These are phyloP conservation scores for Ogataea saltuana DNA, from an alignment of 805 yeast genomes.

Conservation along the genomic window DNA sequence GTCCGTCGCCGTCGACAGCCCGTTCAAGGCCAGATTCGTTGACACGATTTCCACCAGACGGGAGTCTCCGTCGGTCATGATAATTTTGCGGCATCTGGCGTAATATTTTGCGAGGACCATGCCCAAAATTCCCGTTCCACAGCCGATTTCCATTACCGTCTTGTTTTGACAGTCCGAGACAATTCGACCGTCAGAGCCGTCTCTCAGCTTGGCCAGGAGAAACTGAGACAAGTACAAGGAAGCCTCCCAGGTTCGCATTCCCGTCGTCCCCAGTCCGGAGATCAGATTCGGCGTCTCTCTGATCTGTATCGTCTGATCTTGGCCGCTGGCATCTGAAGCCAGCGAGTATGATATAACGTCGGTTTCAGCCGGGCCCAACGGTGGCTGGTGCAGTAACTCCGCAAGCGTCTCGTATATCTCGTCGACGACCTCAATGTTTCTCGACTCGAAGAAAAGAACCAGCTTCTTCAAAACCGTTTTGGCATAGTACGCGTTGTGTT, in stretches of 20 bases:
- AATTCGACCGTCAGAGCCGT: background rate
- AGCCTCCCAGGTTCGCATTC: conserved; percentile 93
- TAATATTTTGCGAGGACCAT: conserved; percentile 41
- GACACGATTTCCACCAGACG: conserved; percentile 49
- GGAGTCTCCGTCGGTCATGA: conserved; percentile 70
- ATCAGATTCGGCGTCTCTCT: conserved; percentile 64
- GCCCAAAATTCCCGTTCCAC: conserved; percentile 87
- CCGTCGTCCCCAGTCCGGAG: conserved; percentile 82
- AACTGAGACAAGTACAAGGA: conserved; percentile 64
- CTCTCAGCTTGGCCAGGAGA: conserved; percentile 31
- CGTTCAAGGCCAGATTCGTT: conserved; percentile 49
- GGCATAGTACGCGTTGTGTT: conserved; percentile 52
- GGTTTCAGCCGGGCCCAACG: conserved; percentile 38
- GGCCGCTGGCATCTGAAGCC: conserved; percentile 9
- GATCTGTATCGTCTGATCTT: conserved; percentile 35
- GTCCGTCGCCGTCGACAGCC: conserved; percentile 16
- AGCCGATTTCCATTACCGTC: conserved; percentile 70
- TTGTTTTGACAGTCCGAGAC: conserved; percentile 23
- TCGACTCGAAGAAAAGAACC: conserved; percentile 37
- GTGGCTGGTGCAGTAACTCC: conserved; percentile 37
- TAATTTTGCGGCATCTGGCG: conserved; percentile 27
- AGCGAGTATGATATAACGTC: conserved; percentile 42
- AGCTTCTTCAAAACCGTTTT: conserved; percentile 46
- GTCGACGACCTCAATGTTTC: conserved; percentile 37
- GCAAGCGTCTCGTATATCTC: conserved; percentile 46